Base-by-base conservation (phyloP, 345 rosid species). In the Raphanus raphanistrum region DNA sequence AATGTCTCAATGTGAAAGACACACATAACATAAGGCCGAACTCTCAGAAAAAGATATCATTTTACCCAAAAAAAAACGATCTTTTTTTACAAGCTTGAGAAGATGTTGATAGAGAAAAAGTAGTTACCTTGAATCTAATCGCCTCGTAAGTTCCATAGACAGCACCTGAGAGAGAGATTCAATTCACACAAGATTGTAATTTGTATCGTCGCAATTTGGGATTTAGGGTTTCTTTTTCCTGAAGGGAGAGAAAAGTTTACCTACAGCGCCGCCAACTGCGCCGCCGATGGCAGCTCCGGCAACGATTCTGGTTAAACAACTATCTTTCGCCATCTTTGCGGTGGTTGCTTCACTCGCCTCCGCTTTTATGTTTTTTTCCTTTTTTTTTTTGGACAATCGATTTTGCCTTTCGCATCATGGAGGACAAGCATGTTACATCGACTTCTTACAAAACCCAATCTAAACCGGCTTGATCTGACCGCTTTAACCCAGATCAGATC, bases 271-370 rank as follows among this genome's bases (percentile, higher is more conserved):
- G 11, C 97, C 98, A 41, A 95, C 76, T 6, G 96, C 96, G 16
- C 97, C 96, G 62, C 98, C 99, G 12, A 95, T 79, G 5, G 97
- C 96, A 48, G 86, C 97, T 29, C 98, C 98, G 63, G 97, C 93
- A 13, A 90, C 85, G 45, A 95, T 84, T 55, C 86, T 90, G 61
- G 88, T 82, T 72, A 95, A 70, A 76, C 99, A 95, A 29, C 96
- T 88, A 76, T 28, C 93, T 83, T 84, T 95, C 59, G 89, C 96
- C 99, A 92, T 95, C 25, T 66, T 66, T 16, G 0, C 55, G 62
- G 52, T 21, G 50, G 13, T 32, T 58, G 33, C 32, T 36, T 12
- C 13, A 6, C 57, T 54, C 75, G 63, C 71, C 21, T 21, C 21
- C 59, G 80, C 70, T 76, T 25, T 63, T 68, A n/a, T 70, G 45